Percentiles rank a stretch among this genome's conserved stretches.
phyloP scores from a whole-genome alignment of 306 rosid genomes.

The Trichosanthes cucumerina region DNA sequence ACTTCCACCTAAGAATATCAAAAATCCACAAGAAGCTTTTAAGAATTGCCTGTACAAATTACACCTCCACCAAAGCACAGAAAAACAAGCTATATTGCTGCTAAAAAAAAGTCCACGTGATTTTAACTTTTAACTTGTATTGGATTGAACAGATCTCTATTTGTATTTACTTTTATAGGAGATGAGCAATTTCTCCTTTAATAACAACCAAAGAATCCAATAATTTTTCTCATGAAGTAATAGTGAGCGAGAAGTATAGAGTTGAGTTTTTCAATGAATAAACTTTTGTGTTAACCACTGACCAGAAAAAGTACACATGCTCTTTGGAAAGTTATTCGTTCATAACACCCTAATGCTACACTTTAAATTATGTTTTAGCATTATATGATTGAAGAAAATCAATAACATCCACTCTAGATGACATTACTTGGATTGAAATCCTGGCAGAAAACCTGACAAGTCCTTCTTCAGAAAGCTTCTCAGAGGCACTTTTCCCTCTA shows the following conservation, averaged over 20 bases:
- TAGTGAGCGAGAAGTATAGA: not conserved
- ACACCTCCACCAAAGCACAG: not conserved
- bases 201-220: not conserved
- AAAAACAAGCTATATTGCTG: not conserved
- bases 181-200: not conserved
- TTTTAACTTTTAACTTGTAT: not conserved
- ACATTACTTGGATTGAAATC: slow-evolving; percentile 78
- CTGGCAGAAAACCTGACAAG: slow-evolving; percentile 85
- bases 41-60: slow-evolving; percentile 27
- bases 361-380: not conserved
- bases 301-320: not conserved
- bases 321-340: not conserved
- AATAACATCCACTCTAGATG: not conserved
- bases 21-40: slow-evolving; percentile 14
- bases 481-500: slow-evolving; percentile 71
- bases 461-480: slow-evolving; percentile 90
- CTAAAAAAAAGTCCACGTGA: not conserved
- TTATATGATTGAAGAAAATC: not conserved
- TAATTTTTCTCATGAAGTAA: not conserved
- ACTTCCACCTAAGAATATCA: slow-evolving; percentile 66
- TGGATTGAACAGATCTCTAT: not conserved
- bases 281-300: not conserved
- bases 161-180: not conserved
- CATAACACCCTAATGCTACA: not conserved
- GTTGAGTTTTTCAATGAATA: not conserved